Conservation (phyloP, 345 rosid genomes). For the Moricandia arvensis region DNA sequence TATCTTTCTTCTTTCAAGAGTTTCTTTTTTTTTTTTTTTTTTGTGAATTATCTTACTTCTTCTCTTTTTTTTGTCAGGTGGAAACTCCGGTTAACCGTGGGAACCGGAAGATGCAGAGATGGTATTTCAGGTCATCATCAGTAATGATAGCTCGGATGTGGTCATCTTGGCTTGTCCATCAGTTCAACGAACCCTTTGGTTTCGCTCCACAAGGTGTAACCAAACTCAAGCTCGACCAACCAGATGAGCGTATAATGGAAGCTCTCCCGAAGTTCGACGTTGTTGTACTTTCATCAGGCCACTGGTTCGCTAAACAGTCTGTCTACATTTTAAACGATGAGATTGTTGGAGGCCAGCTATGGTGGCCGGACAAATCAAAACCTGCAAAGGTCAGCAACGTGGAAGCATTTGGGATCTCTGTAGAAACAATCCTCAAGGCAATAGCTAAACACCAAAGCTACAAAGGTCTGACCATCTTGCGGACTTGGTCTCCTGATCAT, state of each 20-base stretch:
- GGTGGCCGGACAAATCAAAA: conserved; percentile 78
- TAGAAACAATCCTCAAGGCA: conserved; percentile 65
- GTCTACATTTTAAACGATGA: conserved; percentile 72
- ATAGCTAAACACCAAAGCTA: conserved; percentile 61
- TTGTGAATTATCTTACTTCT: background rate
- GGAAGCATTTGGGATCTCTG: conserved; percentile 83
- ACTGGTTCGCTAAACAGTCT: conserved; percentile 29
- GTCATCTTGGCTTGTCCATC: conserved; percentile 17
- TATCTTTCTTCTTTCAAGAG: too few relatives aligned
- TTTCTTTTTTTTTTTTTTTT: background rate
- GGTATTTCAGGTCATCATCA: conserved; percentile 65
- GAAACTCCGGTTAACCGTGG: conserved; percentile 88
- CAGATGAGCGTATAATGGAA: conserved; percentile 67
- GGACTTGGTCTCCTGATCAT: conserved; percentile 64
- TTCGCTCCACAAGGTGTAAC: conserved; percentile 72
- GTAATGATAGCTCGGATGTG: conserved; percentile 80
- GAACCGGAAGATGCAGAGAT: conserved; percentile 77
- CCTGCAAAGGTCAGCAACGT: conserved; percentile 66
- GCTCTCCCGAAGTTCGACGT: conserved; percentile 62
- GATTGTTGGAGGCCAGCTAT: conserved; percentile 88
- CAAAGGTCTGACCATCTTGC: conserved; percentile 69
- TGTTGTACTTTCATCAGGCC: conserved; percentile 82
- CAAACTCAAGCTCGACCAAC: conserved; percentile 82
- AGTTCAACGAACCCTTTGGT: conserved; percentile 51
- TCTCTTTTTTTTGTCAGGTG: conserved; percentile 52